Base-by-base conservation (phyloP, 2,329 filamentous ascomycete species). In the Tolypocladium nubicola region DNA sequence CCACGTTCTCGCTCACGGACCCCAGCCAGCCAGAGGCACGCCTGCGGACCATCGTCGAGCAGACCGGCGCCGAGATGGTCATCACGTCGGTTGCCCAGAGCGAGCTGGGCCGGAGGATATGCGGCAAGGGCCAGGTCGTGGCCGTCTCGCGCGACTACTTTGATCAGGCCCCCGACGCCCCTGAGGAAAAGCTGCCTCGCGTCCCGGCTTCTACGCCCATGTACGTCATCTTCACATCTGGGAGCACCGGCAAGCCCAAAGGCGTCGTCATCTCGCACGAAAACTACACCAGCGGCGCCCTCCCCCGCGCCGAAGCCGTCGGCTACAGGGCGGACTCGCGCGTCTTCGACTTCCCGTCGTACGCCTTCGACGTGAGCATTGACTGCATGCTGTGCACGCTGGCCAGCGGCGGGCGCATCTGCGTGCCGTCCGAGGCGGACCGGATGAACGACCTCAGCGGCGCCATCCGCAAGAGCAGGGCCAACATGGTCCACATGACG, bases 211-310 rank as follows among this genome's bases (percentile, higher is more conserved):
- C 67, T 6, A 67, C 71, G 1, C 72, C 76, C 10, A 72, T 79
- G 39, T 80, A 79, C 59, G 80, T 85, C 63, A 84, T 86, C 64
- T 86, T 85, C 65, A 86, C 83, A 13, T 86, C 83, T 0, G 83
- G 83, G 16, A 86, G 81, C 59, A 86, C 84, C 0, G 83, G 84
- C 8, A 79, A 77, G 58, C 84, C 83, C 1, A 86, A 86, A 70
- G 84, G 83, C 26, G 82, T 85, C 4, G 74, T 85, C 52, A 71
- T 79, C 57, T 73, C 74, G 2, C 78, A 80, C 58, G 69, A 66
- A 39, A 77, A 76, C 56, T 78, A 75, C 58, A 74, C 75, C 37
- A 77, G 75, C 52, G 75, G 76, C 38, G 74, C 75, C 7, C 60
- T 75, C 19, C 75, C 75, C 1, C 70, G 76, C 41, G 73, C 71